A percentile compares a stretch with the other conserved stretches of the same genome.
phyloP scores from a whole-genome alignment of 2,329 filamentous ascomycete species.

The Aspergillus fumigatus region DNA sequence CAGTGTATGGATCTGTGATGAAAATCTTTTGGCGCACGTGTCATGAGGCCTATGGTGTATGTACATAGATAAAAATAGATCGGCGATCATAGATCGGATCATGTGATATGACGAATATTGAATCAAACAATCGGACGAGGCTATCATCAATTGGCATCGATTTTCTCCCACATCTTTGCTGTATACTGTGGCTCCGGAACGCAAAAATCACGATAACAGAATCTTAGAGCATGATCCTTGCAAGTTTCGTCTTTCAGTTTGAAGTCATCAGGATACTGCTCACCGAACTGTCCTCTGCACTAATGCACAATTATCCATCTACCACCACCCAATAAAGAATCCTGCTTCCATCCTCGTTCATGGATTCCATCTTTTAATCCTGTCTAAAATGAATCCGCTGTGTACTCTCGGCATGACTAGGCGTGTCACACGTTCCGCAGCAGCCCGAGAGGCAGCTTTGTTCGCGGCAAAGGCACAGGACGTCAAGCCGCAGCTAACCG shows the following conservation, averaged over 20 bases:
- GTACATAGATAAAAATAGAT: neutral
- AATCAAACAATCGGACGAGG: neutral
- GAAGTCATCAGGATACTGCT: neutral
- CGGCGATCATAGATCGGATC: neutral
- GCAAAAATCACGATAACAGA: neutral
- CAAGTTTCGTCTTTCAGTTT: neutral
- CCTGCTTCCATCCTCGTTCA: neutral
- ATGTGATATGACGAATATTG: neutral
- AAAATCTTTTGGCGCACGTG: conserved; percentile 1
- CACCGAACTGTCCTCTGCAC: neutral
- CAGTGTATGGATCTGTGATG: conserved; percentile 4
- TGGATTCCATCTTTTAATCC: neutral
- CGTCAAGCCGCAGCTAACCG: conserved; percentile 35
- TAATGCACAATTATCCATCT: neutral
- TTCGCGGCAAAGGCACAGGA: conserved; percentile 9
- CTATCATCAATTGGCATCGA: neutral
- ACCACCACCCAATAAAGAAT: neutral
- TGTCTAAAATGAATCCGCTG: neutral
- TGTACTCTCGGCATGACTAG: conserved; percentile 11
- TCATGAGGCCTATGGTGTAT: neutral
- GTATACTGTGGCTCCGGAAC: neutral
- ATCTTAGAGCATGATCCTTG: neutral
- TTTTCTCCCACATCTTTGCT: neutral
- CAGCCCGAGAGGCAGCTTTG: conserved; percentile 18
- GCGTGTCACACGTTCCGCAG: conserved; percentile 27